Conservation (phyloP, 78 protist species). For the Dictyostelium brefeldianum region DNA sequence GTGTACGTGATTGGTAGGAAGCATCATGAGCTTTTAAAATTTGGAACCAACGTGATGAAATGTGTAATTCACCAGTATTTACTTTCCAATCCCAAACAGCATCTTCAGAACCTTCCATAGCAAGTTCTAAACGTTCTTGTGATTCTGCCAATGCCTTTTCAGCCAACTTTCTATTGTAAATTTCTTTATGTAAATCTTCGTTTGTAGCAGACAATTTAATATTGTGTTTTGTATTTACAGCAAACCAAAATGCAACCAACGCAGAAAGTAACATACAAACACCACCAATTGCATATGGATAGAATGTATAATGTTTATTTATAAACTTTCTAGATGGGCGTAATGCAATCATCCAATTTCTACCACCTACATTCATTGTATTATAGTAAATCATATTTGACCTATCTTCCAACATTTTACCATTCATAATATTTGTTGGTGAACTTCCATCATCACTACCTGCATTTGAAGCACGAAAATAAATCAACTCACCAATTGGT, state of each 20-base stretch:
- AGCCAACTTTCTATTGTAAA: slow-evolving; percentile 57
- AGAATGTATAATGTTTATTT: slow-evolving; percentile 51
- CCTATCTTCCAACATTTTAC: background rate
- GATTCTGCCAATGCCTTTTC: slow-evolving; percentile 65
- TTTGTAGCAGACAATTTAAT: slow-evolving; percentile 46
- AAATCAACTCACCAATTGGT: background rate
- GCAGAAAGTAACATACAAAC: slow-evolving; percentile 53
- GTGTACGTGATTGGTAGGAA: slow-evolving; percentile 33
- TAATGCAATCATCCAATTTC: slow-evolving; percentile 69
- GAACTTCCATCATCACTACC: background rate
- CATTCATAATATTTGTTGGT: background rate
- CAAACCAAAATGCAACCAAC: slow-evolving; percentile 68
- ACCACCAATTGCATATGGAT: slow-evolving; percentile 68
- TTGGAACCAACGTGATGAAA: slow-evolving; percentile 67
- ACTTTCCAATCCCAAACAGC: slow-evolving; percentile 81
- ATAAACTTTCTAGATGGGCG: slow-evolving; percentile 31
- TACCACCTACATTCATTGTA: slow-evolving; percentile 74
- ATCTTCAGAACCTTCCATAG: slow-evolving; percentile 78
- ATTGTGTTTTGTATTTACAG: slow-evolving; percentile 56
- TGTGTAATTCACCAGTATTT: slow-evolving; percentile 61
- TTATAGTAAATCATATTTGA: slow-evolving; percentile 50
- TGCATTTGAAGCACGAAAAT: slow-evolving; percentile 9
- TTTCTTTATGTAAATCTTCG: slow-evolving; percentile 71
- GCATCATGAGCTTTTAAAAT: slow-evolving; percentile 39
- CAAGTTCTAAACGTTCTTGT: slow-evolving; percentile 70